Evolutionary conservation across 2,329 filamentous ascomycete genomes (phyloP).

Genomic region (Geosmithia putterillii): DNA sequence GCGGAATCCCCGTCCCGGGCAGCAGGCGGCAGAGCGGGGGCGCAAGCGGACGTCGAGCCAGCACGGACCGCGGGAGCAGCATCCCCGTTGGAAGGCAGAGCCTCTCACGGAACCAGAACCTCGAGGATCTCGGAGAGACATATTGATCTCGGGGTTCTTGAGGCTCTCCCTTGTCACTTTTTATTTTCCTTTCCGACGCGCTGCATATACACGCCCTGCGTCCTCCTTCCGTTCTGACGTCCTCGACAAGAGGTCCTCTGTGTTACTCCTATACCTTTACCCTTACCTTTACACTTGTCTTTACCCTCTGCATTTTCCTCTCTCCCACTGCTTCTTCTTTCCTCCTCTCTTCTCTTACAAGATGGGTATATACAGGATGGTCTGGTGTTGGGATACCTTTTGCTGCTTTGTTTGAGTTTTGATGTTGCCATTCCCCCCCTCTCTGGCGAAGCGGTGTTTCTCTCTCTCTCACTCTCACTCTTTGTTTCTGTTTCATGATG

Average conservation of each 20-base stretch:
- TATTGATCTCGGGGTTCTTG: slow-evolving; percentile 22
- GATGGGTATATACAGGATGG: not conserved
- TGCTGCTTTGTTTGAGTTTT: no score
- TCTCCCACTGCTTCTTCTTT: not conserved
- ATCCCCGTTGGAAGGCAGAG: slow-evolving; percentile 14
- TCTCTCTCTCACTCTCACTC: not conserved
- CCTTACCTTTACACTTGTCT: not conserved
- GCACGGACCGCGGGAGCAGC: slow-evolving; percentile 19
- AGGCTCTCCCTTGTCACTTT: not conserved
- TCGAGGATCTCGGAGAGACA: slow-evolving; percentile 41
- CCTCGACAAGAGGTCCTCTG: not conserved
- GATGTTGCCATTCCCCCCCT: no score
- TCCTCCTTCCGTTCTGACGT: not conserved
- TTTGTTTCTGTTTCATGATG: not conserved
- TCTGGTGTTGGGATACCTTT: not conserved
- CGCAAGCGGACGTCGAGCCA: slow-evolving; percentile 20
- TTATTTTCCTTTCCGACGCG: not conserved
- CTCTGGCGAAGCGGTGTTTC: not conserved
- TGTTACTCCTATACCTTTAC: not conserved
- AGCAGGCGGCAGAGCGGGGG: slow-evolving; percentile 32
- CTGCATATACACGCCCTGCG: not conserved
- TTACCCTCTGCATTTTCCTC: not conserved
- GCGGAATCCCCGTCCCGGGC: slow-evolving; percentile 25
- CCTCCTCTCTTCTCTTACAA: not conserved
- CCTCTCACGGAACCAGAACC: slow-evolving; percentile 21